phyloP scores from a whole-genome alignment of 768 basidiomycete genomes.

The Psilocybe cubensis region DNA sequence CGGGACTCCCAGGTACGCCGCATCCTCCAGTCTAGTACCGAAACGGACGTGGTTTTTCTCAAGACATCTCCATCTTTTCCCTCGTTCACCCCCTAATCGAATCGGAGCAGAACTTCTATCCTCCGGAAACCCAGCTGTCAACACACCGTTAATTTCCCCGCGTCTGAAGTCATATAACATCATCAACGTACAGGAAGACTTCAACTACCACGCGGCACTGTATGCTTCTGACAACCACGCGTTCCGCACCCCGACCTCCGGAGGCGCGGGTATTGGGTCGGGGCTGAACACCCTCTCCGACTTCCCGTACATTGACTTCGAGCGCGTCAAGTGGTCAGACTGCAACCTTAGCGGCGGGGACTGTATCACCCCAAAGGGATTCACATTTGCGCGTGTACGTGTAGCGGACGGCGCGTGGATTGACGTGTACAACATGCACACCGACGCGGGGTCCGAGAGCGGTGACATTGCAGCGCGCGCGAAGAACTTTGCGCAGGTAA shows the following conservation, averaged over 20 bases:
- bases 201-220: conserved; percentile 40
- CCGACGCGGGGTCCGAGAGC: conserved; percentile 36
- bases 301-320: conserved; percentile 35
- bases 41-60: neutral
- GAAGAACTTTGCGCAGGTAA: conserved; percentile 36
- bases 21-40: neutral
- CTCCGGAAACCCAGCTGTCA: conserved; percentile 28
- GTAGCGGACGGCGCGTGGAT: conserved; percentile 35
- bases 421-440: conserved; percentile 42
- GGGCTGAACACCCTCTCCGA: conserved; percentile 42
- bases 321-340: conserved; percentile 32
- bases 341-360: conserved; percentile 34
- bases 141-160: conserved; percentile 35
- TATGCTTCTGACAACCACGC: conserved; percentile 38
- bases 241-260: conserved; percentile 40
- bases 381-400: conserved; percentile 38
- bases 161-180: conserved; percentile 34
- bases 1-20: conserved; percentile 37
- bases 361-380: conserved; percentile 43
- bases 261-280: conserved; percentile 36
- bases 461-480: conserved; percentile 35
- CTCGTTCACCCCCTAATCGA: too few species aligned
- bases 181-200: conserved; percentile 40
- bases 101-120: conserved; percentile 28
- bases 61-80: too few species aligned